Conservation (phyloP, 495 filamentous ascomycete genomes). For the Xylaria bambusicola region DNA sequence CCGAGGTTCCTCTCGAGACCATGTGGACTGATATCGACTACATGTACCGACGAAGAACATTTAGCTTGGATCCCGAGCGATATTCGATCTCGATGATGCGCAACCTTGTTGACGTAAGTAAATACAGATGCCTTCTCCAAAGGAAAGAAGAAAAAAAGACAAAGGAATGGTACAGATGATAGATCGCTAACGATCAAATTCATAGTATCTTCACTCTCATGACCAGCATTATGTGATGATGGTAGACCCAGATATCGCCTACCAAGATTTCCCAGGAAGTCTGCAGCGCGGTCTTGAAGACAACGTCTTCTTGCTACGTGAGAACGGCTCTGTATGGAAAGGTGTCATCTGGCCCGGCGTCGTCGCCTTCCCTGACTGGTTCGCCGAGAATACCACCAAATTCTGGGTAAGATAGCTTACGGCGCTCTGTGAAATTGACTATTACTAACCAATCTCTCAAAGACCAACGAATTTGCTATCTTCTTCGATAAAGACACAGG, state of each 20-base stretch:
- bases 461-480: conserved; percentile 61
- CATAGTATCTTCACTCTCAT: conserved; percentile 64
- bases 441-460: not conserved
- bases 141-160: too few species aligned
- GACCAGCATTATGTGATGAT: conserved; percentile 83
- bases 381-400: conserved; percentile 61
- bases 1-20: conserved; percentile 78
- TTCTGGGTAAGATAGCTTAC: conserved; percentile 61
- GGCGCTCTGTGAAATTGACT: too few species aligned
- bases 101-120: conserved; percentile 57
- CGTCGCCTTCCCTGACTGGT: conserved; percentile 85
- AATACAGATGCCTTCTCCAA: not conserved
- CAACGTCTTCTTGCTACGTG: conserved; percentile 65
- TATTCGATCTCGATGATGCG: conserved; percentile 70
- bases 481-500: conserved; percentile 70
- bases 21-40: conserved; percentile 93
- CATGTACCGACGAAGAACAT: conserved; percentile 63
- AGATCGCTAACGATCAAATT: not conserved
- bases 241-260: conserved; percentile 82
- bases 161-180: not conserved
- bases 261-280: conserved; percentile 60
- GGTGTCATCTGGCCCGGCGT: conserved; percentile 87
- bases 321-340: conserved; percentile 67
- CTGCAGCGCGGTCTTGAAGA: conserved; percentile 63
- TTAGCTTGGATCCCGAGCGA: conserved; percentile 72